Conservation (phyloP, 176 grass and related monocot genomes). For the Rhynchospora pubera region DNA sequence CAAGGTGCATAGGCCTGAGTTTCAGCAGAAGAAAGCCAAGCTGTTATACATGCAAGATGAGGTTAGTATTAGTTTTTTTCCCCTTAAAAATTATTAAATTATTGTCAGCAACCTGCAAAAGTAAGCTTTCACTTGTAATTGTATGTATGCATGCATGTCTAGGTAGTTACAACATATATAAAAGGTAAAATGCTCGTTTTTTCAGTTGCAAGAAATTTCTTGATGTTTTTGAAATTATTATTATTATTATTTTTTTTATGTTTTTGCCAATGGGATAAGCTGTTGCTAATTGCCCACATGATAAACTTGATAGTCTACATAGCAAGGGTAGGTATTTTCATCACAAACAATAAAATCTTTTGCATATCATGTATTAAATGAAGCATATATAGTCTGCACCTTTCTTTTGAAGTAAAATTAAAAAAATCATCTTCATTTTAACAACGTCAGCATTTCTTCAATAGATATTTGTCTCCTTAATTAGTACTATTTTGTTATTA, state of each 20-base stretch:
- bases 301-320: not conserved
- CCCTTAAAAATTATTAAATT: not conserved
- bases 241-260: not conserved
- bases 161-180: not conserved
- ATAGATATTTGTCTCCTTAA: not conserved
- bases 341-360: not conserved
- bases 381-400: not conserved
- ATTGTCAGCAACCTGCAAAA: not conserved
- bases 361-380: not conserved
- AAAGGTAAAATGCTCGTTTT: not conserved
- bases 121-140: conserved; percentile 12
- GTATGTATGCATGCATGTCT: not conserved
- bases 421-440: not conserved
- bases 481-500: not conserved
- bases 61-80: conserved; percentile 26
- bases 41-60: conserved; percentile 50
- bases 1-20: conserved; percentile 22
- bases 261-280: not conserved
- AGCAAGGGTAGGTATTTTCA: not conserved
- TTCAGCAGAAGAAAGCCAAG: conserved; percentile 50
- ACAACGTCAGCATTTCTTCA: not conserved
- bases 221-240: not conserved
- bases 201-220: not conserved
- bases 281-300: not conserved
- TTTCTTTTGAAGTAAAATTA: not conserved